Base-by-base conservation (phyloP, 345 rosid species). In the Schrenkiella parvula region DNA sequence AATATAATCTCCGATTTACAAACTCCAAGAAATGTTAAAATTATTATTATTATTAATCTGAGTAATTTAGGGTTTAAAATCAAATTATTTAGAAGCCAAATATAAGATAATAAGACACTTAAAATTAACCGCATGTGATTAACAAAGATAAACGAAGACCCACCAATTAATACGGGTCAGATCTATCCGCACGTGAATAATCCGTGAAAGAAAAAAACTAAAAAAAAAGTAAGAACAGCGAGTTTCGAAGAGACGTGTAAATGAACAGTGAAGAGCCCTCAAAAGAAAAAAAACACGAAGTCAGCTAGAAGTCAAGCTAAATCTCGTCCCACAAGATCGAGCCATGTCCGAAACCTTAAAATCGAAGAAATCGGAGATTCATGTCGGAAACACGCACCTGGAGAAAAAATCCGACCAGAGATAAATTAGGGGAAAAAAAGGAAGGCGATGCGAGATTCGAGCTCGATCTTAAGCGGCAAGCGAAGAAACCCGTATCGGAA, bases 211-310 rank as follows among this genome's bases (percentile, higher is more conserved):
- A 10, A 18, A 51, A 12, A 25, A 78, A 22, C 57, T 58, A 64
- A 58, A 38, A 26, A 74, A 17, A 62, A 47, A 17, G 9, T 17
- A 70, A 79, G 29, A 76, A 47, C 74, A 67, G 10, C 64, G 68
- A 75, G 68, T 74, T 25, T 59, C 17, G 64, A 86, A 64, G 74
- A 42, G 55, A 85, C 84, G 87, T 84, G 72, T 77, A 18, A 6
- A 72, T 76, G 79, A 68, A 83, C 85, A 83, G 89, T 84, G 78
- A 84, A 47, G 50, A 22, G 44, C 83, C 84, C 75, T 76, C 79
- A 32, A 79, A 80, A 80, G 66, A 73, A 79, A 17, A 48, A 41
- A 51, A 51, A 53, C 15, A 70, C 71, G 42, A 71, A 77, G 75
- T 75, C 74, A 75, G 79, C 63, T 39, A 41, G 55, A 35, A 66